Base-by-base conservation (phyloP, 2,329 filamentous ascomycete genomes). In the Daldinia sp. region DNA sequence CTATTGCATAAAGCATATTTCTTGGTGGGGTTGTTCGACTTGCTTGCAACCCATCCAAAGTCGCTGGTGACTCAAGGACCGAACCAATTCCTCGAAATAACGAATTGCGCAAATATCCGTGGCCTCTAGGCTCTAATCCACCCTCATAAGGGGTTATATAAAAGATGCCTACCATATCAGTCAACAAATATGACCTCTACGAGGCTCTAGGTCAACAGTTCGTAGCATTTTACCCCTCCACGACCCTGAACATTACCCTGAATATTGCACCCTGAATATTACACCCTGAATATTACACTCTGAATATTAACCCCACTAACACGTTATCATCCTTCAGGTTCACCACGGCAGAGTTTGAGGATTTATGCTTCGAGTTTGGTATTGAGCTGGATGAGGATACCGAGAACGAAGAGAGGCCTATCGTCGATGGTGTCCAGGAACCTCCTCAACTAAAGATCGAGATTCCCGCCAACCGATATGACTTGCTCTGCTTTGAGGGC, bases 381-480 rank as follows among this genome's bases (percentile, higher is more conserved):
- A 96, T 99, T 76, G 95, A 99, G 80, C 87, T 99, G 71, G 95
- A 99, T 81, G 94, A 98, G 82, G 95, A 99, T 78, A 95, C 92
- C 50, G 61, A 68, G 32, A 67, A 67, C 51, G 60, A 64, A 21
- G 66, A 65, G 51, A 64, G 68, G 47, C 63, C 68, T 25, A 60
- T 66, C 54, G 69, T 71, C 9, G 47, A 69, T 56, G 63, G 67
- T 29, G 92, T 90, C 71, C 91, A 96, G 79, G 92, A 96, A 80
- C 87, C 92, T 52, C 90, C 95, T 58, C 92, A 98, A 80, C 87
- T 98, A 74, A 97, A 97, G 85, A 98, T 99, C 75, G 94, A 98
- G 79, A 96, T 98, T 73, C 93, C 94, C 66, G 94, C 95, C 74
- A 98, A 98, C 80, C 88, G 93, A 81, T 94, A 88, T 80, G 88